These are phyloP conservation scores for Eucalyptus globulus DNA, from an alignment of 345 rosid species.

Conservation along the genomic window DNA sequence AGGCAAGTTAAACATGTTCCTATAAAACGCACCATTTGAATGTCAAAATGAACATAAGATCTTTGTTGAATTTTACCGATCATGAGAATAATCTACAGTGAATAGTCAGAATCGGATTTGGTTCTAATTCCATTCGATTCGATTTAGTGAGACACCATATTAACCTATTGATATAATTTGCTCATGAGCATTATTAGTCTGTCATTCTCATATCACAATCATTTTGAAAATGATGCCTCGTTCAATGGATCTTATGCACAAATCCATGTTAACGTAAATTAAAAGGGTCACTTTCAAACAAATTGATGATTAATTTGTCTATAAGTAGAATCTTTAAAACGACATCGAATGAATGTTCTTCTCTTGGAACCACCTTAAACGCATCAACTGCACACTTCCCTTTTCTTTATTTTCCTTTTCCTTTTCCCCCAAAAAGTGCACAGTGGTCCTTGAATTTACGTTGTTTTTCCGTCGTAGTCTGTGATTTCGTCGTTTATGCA, in stretches of 20 bases:
- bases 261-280: not conserved
- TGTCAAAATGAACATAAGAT: not conserved
- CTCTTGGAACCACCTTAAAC: not conserved
- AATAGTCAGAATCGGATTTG: rapidly evolving
- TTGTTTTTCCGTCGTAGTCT: not conserved
- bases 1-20: not conserved
- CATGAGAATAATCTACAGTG: not conserved
- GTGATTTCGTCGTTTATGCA: not conserved
- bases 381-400: not conserved
- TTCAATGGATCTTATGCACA: not conserved
- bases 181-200: not conserved
- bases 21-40: not conserved
- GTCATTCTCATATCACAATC: not conserved
- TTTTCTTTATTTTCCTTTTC: not conserved
- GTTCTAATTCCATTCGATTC: not conserved
- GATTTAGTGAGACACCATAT: not conserved
- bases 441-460: not conserved
- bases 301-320: not conserved
- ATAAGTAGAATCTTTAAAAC: not conserved
- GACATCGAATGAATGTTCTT: not conserved
- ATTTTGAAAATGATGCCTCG: not conserved
- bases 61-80: not conserved
- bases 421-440: not conserved
- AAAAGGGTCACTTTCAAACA: not conserved
- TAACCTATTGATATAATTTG: not conserved